Evolutionary conservation across 1,139 yeast genomes (phyloP).

Genomic region (Kodamaea suecica): DNA sequence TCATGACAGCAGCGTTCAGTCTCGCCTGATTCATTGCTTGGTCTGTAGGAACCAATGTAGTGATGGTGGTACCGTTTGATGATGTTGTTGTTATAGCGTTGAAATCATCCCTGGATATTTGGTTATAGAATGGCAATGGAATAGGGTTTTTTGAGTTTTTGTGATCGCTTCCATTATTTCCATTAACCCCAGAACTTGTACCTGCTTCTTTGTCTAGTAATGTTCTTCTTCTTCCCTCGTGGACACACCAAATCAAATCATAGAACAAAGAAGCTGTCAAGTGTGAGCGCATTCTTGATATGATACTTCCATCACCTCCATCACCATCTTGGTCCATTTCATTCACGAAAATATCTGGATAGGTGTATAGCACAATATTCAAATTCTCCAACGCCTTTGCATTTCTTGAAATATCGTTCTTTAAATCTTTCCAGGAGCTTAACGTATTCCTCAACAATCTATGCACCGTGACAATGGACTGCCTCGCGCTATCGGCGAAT

Average conservation of each 20-base stretch:
- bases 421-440: slow-evolving; percentile 88
- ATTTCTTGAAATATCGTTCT: slow-evolving; percentile 86
- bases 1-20: slow-evolving; percentile 52
- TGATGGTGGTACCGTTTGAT: slow-evolving; percentile 88
- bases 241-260: slow-evolving; percentile 92
- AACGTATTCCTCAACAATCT: slow-evolving; percentile 81
- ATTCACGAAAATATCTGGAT: slow-evolving; percentile 71
- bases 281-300: slow-evolving; percentile 87
- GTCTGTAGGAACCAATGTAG: slow-evolving; percentile 85
- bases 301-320: slow-evolving; percentile 52
- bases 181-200: slow-evolving; percentile 14
- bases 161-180: slow-evolving; percentile 18
- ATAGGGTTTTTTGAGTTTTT: slow-evolving; percentile 34
- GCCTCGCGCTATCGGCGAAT: slow-evolving; percentile 85
- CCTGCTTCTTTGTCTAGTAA: slow-evolving; percentile 38
- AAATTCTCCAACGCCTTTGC: slow-evolving; percentile 91
- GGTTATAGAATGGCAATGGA: slow-evolving; percentile 90
- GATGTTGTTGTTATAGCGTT: slow-evolving; percentile 81
- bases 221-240: slow-evolving; percentile 83
- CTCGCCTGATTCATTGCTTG: slow-evolving; percentile 61
- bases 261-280: slow-evolving; percentile 87
- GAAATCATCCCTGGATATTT: slow-evolving; percentile 88
- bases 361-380: slow-evolving; percentile 81
- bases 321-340: slow-evolving; percentile 19
- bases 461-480: slow-evolving; percentile 90